Percentiles rank a stretch among this genome's conserved stretches.
Conservation (phyloP, 306 rosid genomes). For the Dalbergia cultrata region DNA sequence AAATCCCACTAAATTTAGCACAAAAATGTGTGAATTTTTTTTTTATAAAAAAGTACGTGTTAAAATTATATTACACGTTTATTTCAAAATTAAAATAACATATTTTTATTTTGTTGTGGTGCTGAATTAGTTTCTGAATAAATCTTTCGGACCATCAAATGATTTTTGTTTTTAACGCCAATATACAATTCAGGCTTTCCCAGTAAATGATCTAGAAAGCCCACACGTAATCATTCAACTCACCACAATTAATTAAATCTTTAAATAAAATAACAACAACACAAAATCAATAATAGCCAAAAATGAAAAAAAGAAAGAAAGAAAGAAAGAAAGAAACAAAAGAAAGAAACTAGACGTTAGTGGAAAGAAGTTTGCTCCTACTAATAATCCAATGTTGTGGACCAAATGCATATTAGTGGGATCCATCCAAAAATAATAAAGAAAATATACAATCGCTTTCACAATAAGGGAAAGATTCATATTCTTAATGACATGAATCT, state of each 20-base stretch:
- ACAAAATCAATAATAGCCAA: constrained; percentile 20
- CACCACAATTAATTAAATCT: not conserved
- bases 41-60: too few relatives aligned
- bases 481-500: too few relatives aligned
- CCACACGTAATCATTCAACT: not conserved
- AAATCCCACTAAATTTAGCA: constrained; percentile 4
- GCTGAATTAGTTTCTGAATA: not conserved
- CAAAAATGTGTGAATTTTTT: not conserved
- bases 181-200: not conserved
- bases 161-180: not conserved
- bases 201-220: not conserved
- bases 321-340: not conserved
- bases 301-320: not conserved
- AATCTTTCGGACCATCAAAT: not conserved
- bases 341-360: constrained; percentile 63
- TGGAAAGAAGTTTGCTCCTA: constrained; percentile 14
- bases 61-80: not conserved
- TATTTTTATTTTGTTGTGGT: not conserved
- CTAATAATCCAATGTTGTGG: constrained; percentile 38
- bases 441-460: not conserved
- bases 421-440: not conserved
- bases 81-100: too few relatives aligned
- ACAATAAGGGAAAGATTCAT: not conserved
- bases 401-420: constrained; percentile 18
- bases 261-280: not conserved